A percentile compares a stretch with the other conserved stretches of the same genome.
Evolutionary conservation across 1,284 basidiomycete species (phyloP).

Genomic region (Naganishia sp.): DNA sequence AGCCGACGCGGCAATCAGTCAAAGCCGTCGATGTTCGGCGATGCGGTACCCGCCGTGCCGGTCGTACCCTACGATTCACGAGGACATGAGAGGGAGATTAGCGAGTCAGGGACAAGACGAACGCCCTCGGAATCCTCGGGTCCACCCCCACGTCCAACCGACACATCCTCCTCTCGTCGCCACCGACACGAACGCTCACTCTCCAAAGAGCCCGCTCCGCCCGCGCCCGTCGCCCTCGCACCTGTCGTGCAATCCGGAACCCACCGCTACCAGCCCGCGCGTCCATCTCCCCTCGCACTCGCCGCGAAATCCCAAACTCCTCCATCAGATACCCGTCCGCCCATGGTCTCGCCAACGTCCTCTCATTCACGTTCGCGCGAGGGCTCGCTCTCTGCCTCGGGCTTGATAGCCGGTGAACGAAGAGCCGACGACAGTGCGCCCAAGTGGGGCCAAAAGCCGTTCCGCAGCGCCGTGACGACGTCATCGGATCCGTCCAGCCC

Average conservation of each 20-base stretch:
- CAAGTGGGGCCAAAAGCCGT: constrained; percentile 33
- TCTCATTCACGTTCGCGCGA: constrained; percentile 17
- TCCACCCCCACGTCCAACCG: neutral
- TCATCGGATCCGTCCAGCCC: neutral
- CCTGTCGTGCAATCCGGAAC: neutral
- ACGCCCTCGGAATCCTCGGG: neutral
- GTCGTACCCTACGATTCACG: neutral
- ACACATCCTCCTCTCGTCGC: neutral
- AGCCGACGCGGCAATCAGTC: neutral
- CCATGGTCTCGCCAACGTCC: neutral
- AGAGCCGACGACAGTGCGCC: constrained; percentile 24
- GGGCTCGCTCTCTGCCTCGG: constrained; percentile 14
- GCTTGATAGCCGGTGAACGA: constrained; percentile 18
- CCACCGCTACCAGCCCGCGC: constrained; percentile 46
- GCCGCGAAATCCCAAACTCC: constrained; percentile 3
- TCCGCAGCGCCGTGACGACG: constrained; percentile 20
- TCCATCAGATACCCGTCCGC: neutral
- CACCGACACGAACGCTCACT: constrained; percentile 24
- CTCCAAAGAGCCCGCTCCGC: constrained; percentile 16
- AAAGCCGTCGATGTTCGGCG: neutral
- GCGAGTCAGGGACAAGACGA: neutral
- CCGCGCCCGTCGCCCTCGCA: neutral
- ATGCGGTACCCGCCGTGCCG: neutral
- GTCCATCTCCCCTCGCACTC: constrained; percentile 48
- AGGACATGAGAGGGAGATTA: too few species aligned